Conservation (phyloP, 768 basidiomycete species). For the Mycena floridula region DNA sequence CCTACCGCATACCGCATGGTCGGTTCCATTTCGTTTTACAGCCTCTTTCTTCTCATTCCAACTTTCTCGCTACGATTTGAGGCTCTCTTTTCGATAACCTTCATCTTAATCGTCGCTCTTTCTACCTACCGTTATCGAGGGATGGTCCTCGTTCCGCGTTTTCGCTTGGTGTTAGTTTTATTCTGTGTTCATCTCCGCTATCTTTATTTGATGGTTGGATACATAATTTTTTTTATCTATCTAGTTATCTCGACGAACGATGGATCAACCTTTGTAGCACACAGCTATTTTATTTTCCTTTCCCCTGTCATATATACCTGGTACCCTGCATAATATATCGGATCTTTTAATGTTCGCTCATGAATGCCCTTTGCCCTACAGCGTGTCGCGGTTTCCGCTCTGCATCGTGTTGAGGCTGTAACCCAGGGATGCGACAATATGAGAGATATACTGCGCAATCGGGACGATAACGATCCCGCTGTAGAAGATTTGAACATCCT, state of each 20-base stretch:
- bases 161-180: constrained; percentile 9
- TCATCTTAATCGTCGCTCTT: constrained; percentile 22
- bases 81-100: constrained; percentile 2
- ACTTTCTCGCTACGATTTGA: background rate
- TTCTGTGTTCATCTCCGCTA: constrained; percentile 5
- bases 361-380: background rate
- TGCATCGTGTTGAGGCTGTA: too few relatives aligned
- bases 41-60: background rate
- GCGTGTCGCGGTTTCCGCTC: too few relatives aligned
- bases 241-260: too few relatives aligned
- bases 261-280: too few relatives aligned
- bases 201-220: too few relatives aligned
- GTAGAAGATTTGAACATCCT: too few relatives aligned
- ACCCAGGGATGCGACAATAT: too few relatives aligned
- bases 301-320: background rate
- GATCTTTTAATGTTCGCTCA: too few relatives aligned
- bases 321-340: too few relatives aligned
- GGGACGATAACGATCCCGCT: too few relatives aligned
- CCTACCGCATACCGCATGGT: background rate
- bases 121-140: constrained; percentile 16
- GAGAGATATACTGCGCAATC: too few relatives aligned
- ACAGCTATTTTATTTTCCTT: background rate
- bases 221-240: too few relatives aligned
- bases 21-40: background rate
- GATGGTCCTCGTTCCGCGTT: constrained; percentile 10